Base-by-base conservation (phyloP, 225 moss, liverwort and hornwort species). In the Sphagnum contortum region DNA sequence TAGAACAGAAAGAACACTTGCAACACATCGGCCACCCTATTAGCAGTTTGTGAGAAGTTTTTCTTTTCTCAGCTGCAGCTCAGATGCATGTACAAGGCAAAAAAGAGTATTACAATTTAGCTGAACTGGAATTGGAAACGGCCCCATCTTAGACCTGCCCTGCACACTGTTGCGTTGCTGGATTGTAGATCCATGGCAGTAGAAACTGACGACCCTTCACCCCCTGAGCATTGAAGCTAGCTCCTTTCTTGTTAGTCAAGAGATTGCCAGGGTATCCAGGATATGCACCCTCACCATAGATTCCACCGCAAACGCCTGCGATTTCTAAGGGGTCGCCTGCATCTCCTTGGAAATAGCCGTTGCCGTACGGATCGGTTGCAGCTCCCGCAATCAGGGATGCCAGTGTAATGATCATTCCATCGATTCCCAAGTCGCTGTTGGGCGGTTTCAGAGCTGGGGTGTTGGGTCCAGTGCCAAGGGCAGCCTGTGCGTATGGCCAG, bases 351-450 rank as follows among this genome's bases (percentile, higher is more conserved):
- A 78, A 94, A 70, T 66, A 94, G 0, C 83, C 94, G 14, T 64
- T 94, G 62, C 81, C 75, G 65, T 79, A 94, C 4, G 94, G 94
- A 45, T 94, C 85, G 3, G 94, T 94, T 0, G 82, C 80, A 3
- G 81, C 69, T 4, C 94, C 91, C 0, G 94, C 87, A 44, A 94
- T 55, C 67, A 91, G 79, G 67, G 62, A 65, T 0, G 83, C 94
- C 6, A 94, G 72, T 63, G 86, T 94, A 49, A 94, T 89, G 14
- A 94, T 64, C 91, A 94, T 94, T 0, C 91, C 94, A 13, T 94
- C 91, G 0, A 81, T 72, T 5, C 91, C 94, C 2, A 94, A 75
- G 66, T 89, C 84, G 5, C 80, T 87, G 60, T 82, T 94, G 0
- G 94, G 94, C 0, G 94, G 72, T 11, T 76, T 72, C 11, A 77